These are phyloP conservation scores for Nicotiana otophora DNA, from an alignment of 257 asterid genomes.

Conservation along the genomic window DNA sequence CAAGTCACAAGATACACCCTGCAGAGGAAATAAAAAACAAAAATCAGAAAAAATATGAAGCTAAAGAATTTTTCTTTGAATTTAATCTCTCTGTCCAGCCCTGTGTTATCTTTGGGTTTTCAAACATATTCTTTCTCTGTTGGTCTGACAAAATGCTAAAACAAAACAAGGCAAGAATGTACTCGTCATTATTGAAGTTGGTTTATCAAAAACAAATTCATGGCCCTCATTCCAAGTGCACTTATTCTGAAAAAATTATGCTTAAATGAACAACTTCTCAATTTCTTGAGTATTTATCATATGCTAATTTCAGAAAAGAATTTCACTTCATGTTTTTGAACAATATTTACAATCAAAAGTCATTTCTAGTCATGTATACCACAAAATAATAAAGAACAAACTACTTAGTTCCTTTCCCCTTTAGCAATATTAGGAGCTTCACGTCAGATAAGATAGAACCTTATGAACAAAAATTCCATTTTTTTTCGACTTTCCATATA, in stretches of 20 bases:
- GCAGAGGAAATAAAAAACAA: conserved; percentile 18
- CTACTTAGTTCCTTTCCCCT: neutral
- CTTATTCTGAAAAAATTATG: neutral
- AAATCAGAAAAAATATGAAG: conserved; percentile 3
- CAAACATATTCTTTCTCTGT: neutral
- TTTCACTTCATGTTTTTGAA: neutral
- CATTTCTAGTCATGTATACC: neutral
- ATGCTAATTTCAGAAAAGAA: too few relatives aligned
- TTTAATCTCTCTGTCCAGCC: neutral
- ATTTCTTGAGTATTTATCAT: neutral
- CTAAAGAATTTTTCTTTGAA: neutral
- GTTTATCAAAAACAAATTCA: neutral
- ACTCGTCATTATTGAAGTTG: neutral
- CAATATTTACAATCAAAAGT: neutral
- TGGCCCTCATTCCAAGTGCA: neutral
- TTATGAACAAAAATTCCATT: neutral
- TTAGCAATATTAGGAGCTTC: neutral
- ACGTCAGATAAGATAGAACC: neutral
- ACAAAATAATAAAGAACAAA: neutral
- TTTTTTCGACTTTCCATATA: neutral
- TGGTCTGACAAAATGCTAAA: neutral
- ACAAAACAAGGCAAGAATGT: conserved; percentile 1
- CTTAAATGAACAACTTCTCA: neutral
- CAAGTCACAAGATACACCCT: conserved; percentile 94
- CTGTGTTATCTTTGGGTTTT: neutral